Base-by-base conservation (phyloP, 441 rosid species). In the Kokia cookei region DNA sequence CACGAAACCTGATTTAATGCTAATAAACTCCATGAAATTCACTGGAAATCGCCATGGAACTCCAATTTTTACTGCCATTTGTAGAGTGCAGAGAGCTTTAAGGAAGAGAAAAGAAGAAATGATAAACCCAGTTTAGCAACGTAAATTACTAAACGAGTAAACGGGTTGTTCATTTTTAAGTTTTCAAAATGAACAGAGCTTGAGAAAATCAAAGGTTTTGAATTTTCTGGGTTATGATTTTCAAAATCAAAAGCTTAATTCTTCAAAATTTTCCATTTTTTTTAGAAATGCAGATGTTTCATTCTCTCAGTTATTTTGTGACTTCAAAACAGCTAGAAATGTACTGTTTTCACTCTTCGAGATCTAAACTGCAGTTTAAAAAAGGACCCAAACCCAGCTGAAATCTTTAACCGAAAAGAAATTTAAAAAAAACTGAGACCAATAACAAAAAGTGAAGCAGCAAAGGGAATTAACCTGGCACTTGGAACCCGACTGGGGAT, bases 401-500 rank as follows among this genome's bases (percentile, higher is more conserved):
- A 66, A 73, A 53, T 54, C 0, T 69, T 54, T 17, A 11, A 64
- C 72, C 12, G 3, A 58, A 7, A 51, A 2, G 1, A 11, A 50
- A 3, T 24, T 11, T 45, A 0, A 13, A 11, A 65, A 43, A 5
- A 2, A 9, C 69, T 14, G 75, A 50, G 9, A 13, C 2, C 5
- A 19, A 15, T 35, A 13, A 10, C 0, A 42, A 15, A 26, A 42
- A 12, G 10, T 24, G 19, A 71, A 27, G 7, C 22, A 26, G 22
- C 5, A 29, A 72, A 4, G 11, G 37, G 29, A 68, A 26, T 27
- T 8, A 82, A 95, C 99, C 99, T 93, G 40, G 99, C 99, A 79
- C 99, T 91, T 1, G 99, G 99, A 72, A 85, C 98, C 29, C 93
- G 93, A 79, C 93, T 80, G 4, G 99, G 98, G 81, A 95, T 81